Evolutionary conservation across 1,284 basidiomycete genomes (phyloP).

Genomic region (Anthracocystis walkeri): DNA sequence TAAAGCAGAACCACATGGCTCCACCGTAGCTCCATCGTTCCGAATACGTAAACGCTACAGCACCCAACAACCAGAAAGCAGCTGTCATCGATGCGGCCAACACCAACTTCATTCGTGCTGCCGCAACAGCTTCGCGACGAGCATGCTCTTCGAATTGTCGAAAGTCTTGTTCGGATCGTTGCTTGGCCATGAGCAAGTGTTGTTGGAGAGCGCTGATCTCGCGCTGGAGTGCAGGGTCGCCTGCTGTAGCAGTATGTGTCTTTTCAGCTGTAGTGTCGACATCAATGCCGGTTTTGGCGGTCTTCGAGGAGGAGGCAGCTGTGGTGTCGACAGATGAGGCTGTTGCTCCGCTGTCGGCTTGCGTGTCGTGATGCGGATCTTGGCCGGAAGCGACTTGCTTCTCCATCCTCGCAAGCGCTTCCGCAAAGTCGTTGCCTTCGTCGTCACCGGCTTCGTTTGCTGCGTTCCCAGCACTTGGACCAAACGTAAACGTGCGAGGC

Average conservation of each 20-base stretch:
- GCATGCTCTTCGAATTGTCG: constrained; percentile 32
- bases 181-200: constrained; percentile 22
- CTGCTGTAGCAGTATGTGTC: constrained; percentile 9
- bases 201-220: constrained; percentile 29
- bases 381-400: constrained; percentile 10
- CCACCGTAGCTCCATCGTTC: constrained; percentile 74
- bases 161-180: constrained; percentile 30
- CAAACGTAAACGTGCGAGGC: constrained; percentile 32
- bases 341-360: not conserved
- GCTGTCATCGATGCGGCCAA: constrained; percentile 71
- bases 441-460: not conserved
- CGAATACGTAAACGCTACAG: constrained; percentile 74
- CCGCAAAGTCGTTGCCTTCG: constrained; percentile 24
- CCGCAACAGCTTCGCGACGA: constrained; percentile 21
- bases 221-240: constrained; percentile 33
- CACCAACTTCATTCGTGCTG: constrained; percentile 27
- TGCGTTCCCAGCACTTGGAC: not conserved
- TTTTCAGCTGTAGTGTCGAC: not conserved
- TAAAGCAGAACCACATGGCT: constrained; percentile 77
- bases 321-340: constrained; percentile 2
- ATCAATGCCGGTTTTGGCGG: constrained; percentile 1
- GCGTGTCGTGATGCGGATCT: not conserved
- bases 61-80: constrained; percentile 71
- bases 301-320: not conserved
- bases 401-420: constrained; percentile 36